Conservation (phyloP, 2,329 filamentous ascomycete species). For the Pseudogymnoascus sp. region DNA sequence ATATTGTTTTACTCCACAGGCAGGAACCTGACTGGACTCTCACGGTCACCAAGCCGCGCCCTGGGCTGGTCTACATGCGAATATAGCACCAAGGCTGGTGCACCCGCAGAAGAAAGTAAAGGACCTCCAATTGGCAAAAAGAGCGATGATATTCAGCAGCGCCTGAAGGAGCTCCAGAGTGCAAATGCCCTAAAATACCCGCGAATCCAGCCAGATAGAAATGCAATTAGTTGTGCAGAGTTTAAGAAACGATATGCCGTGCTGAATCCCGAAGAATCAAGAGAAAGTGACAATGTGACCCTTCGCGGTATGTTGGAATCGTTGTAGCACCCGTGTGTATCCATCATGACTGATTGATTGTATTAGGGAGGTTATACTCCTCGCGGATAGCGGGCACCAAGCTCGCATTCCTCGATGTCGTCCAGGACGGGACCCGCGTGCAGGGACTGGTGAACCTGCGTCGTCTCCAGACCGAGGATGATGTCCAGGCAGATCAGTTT, state of each 20-base stretch:
- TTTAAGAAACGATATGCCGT: constrained; percentile 27
- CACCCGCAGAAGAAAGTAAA: constrained; percentile 13
- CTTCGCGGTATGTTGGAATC: constrained; percentile 22
- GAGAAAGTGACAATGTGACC: constrained; percentile 15
- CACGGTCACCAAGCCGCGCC: constrained; percentile 16
- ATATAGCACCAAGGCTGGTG: constrained; percentile 20
- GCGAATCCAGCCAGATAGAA: constrained; percentile 31
- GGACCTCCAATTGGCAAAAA: constrained; percentile 3
- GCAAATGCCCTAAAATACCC: constrained; percentile 48
- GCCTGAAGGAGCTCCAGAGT: constrained; percentile 45
- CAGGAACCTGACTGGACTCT: constrained; percentile 1
- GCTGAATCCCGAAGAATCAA: constrained; percentile 28
- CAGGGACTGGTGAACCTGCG: constrained; percentile 70
- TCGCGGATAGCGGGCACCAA: constrained; percentile 65
- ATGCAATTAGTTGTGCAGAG: constrained; percentile 27
- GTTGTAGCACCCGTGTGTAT: not conserved
- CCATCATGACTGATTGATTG: constrained; percentile 16
- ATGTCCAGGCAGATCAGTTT: constrained; percentile 36
- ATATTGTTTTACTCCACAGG: constrained; percentile 39
- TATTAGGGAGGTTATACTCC: constrained; percentile 63
- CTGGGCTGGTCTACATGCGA: constrained; percentile 17
- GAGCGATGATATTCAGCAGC: constrained; percentile 36
- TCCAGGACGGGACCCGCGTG: constrained; percentile 60
- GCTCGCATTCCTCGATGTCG: constrained; percentile 76
- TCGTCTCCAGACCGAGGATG: constrained; percentile 31